Conservation (phyloP, 306 rosid species). For the Nissolia schottii region DNA sequence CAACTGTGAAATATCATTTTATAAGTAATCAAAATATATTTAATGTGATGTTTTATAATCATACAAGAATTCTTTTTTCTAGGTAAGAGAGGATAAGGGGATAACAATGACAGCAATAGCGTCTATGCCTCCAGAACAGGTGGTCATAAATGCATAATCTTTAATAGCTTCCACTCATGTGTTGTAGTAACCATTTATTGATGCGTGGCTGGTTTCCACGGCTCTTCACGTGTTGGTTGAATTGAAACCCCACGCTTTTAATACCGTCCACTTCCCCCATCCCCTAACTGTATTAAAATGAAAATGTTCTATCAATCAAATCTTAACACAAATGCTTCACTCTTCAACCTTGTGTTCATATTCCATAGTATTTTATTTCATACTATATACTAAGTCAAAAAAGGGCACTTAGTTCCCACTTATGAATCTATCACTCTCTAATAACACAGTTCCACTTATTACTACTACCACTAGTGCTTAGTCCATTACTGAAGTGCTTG, state of each 20-base stretch:
- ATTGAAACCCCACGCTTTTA: conserved; percentile 32
- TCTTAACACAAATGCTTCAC: background rate
- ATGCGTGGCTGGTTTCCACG: background rate
- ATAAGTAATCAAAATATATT: no score
- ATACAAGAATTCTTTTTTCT: no score
- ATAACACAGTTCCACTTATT: background rate
- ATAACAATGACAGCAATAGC: background rate
- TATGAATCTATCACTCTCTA: background rate
- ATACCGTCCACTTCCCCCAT: background rate
- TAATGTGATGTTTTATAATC: no score
- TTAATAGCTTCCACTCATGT: conserved; percentile 15
- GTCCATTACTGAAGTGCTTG: background rate
- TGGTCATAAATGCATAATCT: conserved; percentile 23
- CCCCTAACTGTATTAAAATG: conserved; percentile 3
- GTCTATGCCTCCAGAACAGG: background rate
- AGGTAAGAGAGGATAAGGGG: no score
- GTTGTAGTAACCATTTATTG: conserved; percentile 23
- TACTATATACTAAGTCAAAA: background rate
- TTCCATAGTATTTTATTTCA: no score
- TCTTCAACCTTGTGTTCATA: background rate
- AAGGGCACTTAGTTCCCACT: background rate
- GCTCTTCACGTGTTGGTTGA: conserved; percentile 39
- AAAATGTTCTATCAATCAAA: no score
- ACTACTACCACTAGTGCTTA: no score
- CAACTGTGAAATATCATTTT: no score